Conservation (phyloP, 2,329 filamentous ascomycete species). For the Lasiodiplodia sp. region DNA sequence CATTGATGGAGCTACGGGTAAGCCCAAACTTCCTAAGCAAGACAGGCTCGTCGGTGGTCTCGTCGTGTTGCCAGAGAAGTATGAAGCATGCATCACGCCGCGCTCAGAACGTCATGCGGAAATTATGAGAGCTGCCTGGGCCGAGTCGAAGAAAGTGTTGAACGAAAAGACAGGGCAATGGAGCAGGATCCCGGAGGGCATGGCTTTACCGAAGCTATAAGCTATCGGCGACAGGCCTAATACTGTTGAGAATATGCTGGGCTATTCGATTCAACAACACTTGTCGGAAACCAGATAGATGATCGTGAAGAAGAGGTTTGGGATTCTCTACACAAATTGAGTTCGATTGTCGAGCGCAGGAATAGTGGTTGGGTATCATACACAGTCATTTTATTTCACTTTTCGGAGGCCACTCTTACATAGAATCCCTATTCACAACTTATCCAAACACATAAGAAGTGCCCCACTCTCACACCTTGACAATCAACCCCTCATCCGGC, state of each 20-base stretch:
- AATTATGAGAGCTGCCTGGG: slow-evolving; percentile 34
- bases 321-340: background rate
- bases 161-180: slow-evolving; percentile 35
- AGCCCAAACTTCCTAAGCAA: slow-evolving; percentile 17
- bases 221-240: background rate
- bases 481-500: slow-evolving; percentile 68
- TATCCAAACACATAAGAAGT: background rate
- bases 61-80: slow-evolving; percentile 34
- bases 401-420: slow-evolving; percentile 6
- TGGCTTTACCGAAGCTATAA: slow-evolving; percentile 24
- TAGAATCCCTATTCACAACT: background rate
- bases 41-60: slow-evolving; percentile 35
- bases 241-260: background rate
- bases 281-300: background rate
- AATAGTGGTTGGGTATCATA: background rate
- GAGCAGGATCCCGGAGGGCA: slow-evolving; percentile 35
- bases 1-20: background rate
- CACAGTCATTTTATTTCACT: slow-evolving; percentile 13
- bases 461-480: slow-evolving; percentile 51
- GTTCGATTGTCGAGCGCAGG: background rate
- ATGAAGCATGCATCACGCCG: slow-evolving; percentile 34
- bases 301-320: background rate
- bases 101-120: slow-evolving; percentile 31
- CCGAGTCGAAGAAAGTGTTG: slow-evolving; percentile 29
- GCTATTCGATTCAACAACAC: background rate